Conservation (phyloP, 345 rosid genomes). For the Crucihimalaya himalaica region DNA sequence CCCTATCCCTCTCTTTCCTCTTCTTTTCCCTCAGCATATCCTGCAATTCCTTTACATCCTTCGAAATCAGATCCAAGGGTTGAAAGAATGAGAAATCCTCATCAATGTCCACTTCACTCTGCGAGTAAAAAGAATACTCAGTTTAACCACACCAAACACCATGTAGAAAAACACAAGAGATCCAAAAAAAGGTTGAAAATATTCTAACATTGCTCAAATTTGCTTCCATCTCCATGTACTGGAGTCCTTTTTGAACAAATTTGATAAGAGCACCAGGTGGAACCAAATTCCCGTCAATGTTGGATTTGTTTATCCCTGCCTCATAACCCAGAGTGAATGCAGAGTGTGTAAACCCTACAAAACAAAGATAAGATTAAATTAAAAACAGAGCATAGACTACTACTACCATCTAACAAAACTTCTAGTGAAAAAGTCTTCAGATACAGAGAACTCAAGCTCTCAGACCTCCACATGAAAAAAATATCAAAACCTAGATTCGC, state of each 20-base stretch:
- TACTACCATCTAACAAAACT: neutral
- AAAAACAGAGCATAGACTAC: neutral
- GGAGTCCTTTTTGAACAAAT: conserved; percentile 91
- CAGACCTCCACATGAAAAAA: neutral
- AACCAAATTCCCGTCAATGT: conserved; percentile 89
- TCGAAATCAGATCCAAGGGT: conserved; percentile 94
- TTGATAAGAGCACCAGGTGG: conserved; percentile 95
- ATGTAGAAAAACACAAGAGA: conserved; percentile 1
- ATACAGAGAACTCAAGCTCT: conserved; percentile 1
- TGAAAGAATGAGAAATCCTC: conserved; percentile 97
- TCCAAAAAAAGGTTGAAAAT: conserved; percentile 9
- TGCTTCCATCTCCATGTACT: conserved; percentile 98
- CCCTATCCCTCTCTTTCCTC: conserved; percentile 72
- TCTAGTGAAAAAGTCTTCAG: neutral
- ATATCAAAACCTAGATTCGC: neutral
- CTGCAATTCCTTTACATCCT: conserved; percentile 76
- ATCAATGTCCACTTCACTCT: conserved; percentile 80
- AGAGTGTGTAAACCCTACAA: conserved; percentile 80
- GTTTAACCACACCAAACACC: neutral
- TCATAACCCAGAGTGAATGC: conserved; percentile 94
- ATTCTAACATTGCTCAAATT: conserved; percentile 76
- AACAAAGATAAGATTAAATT: neutral
- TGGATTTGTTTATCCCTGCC: conserved; percentile 84
- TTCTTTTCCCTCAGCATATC: conserved; percentile 78
- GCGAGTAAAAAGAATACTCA: conserved; percentile 25